A percentile compares a stretch with the other conserved stretches of the same genome.
Evolutionary conservation across 306 rosid genomes (phyloP).

Genomic region (Biancaea sappan): DNA sequence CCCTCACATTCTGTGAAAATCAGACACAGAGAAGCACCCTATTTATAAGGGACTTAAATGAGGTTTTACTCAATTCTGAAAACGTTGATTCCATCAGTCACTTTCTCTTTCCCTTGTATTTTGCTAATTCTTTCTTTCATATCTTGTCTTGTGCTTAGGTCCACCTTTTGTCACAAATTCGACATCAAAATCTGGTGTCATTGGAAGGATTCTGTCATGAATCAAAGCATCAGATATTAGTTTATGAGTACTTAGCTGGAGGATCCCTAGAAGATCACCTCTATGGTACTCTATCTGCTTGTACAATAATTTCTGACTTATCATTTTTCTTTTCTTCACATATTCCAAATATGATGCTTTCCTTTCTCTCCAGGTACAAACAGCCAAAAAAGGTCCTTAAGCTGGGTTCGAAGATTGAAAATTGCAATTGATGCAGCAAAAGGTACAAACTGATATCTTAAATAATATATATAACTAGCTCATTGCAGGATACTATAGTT

Average conservation of each 20-base stretch:
- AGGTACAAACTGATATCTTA: conserved; percentile 49
- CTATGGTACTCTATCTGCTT: conserved; percentile 58
- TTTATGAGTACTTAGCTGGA: conserved; percentile 89
- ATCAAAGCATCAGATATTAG: conserved; percentile 90
- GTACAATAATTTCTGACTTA: not conserved
- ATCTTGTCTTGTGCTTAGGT: conserved; percentile 49
- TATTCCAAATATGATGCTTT: not conserved
- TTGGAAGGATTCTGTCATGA: conserved; percentile 92
- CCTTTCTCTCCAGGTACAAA: conserved; percentile 55
- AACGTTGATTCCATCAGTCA: not conserved
- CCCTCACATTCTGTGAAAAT: too few relatives aligned
- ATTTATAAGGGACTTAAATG: too few relatives aligned
- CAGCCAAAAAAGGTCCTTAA: conserved; percentile 58
- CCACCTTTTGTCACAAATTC: conserved; percentile 72
- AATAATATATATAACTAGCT: not conserved
- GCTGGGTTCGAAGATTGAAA: conserved; percentile 95
- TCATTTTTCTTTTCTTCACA: not conserved
- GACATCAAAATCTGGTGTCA: conserved; percentile 86
- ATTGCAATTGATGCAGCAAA: conserved; percentile 95
- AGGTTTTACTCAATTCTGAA: too few relatives aligned
- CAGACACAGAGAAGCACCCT: too few relatives aligned
- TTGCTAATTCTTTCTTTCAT: conserved; percentile 23
- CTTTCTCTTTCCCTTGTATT: not conserved
- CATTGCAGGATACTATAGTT: too few relatives aligned
- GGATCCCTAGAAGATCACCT: conserved; percentile 89